Evolutionary conservation across 1,139 yeast species (phyloP), one percentile per base, ranked within the genome.

Genomic region (Suhomyces choctaworum): DNA sequence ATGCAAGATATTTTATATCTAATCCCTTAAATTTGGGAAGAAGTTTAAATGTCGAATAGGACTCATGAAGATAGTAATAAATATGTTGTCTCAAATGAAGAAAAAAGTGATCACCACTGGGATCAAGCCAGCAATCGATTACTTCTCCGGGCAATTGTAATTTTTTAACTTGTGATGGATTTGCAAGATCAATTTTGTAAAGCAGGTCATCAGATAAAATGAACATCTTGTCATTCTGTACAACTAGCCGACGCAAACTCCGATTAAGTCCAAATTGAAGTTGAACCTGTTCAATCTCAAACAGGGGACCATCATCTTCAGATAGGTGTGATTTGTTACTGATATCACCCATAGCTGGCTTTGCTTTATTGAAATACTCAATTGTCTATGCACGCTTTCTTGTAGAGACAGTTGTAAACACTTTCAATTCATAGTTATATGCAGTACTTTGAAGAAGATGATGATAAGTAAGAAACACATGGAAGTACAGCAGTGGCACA

Each of bases 251-350:
- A 10, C 43, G 48, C 25, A 70, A 52, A 3, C 53, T 46, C 32
- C 58, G 41, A n/a, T 50, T 44, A 20, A 69, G 58, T 17, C 54
- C 59, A 46, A 70, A 70, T 41, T 69, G 75, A 15, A 70, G 58
- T 46, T 64, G 74, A 4, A 70, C 75, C 21, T 60, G 59, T 34
- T 70, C 75, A n/a, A 70, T 47, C 8, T 56, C 58, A 44, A 67
- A 65, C 8, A 45, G 38, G 1, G 46, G 50, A 10, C 22, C 28
- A 11, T 41, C 46, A 8, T 6, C 7, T 17, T 17, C 20, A 17
- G 8, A 17, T 17, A 8, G 6, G 20, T 17, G 20, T 8, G 7
- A 6, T 7, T 17, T 17, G 7, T 17, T n/a, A n/a, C n/a, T n/a
- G n/a, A n/a, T n/a, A n/a, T n/a, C n/a, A n/a, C n/a, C n/a, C n/a